Percentiles rank a stretch among this genome's conserved stretches.
Evolutionary conservation across 2,329 filamentous ascomycete species (phyloP).

Genomic region (Penicillium sp.): DNA sequence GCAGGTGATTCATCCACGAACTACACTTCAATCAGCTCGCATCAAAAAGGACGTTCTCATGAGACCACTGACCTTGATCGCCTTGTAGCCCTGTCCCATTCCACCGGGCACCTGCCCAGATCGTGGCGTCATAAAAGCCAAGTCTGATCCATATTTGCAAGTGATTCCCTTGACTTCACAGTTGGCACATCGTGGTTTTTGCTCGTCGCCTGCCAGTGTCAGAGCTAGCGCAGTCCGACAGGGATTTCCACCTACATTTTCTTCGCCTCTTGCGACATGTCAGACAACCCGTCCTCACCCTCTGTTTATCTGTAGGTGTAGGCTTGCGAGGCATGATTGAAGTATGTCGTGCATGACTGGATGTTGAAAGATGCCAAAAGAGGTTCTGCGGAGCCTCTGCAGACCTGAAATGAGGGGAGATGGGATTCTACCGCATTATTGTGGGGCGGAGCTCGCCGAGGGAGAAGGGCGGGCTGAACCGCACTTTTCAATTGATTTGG

Average conservation of each 20-base stretch:
- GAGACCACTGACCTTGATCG: slow-evolving; percentile 18
- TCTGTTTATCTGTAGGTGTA: slow-evolving; percentile 25
- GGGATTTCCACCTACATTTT: slow-evolving; percentile 21
- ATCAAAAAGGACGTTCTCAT: background rate
- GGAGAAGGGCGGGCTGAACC: slow-evolving; percentile 7
- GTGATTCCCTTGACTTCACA: slow-evolving; percentile 24
- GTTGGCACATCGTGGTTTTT: slow-evolving; percentile 26
- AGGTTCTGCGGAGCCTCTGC: slow-evolving; percentile 17
- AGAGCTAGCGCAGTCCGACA: background rate
- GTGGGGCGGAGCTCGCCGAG: too few relatives aligned
- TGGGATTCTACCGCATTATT: too few relatives aligned
- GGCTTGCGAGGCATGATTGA: slow-evolving; percentile 21
- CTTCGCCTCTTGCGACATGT: slow-evolving; percentile 27
- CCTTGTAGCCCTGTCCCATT: slow-evolving; percentile 11
- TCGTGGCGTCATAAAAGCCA: slow-evolving; percentile 22
- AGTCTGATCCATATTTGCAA: slow-evolving; percentile 25
- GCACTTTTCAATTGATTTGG: slow-evolving; percentile 1
- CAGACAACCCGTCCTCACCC: slow-evolving; percentile 27
- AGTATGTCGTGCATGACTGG: slow-evolving; percentile 10
- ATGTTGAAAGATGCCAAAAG: slow-evolving; percentile 11
- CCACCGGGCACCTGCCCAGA: slow-evolving; percentile 2
- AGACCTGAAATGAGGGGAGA: background rate
- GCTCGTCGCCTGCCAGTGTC: slow-evolving; percentile 21
- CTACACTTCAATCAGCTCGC: slow-evolving; percentile 1
- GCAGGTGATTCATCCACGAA: slow-evolving; percentile 24